Evolutionary conservation across 352 stramenopile species (phyloP), one percentile per base, ranked within the genome.

Genomic region (Halophytophthora polymorphica): DNA sequence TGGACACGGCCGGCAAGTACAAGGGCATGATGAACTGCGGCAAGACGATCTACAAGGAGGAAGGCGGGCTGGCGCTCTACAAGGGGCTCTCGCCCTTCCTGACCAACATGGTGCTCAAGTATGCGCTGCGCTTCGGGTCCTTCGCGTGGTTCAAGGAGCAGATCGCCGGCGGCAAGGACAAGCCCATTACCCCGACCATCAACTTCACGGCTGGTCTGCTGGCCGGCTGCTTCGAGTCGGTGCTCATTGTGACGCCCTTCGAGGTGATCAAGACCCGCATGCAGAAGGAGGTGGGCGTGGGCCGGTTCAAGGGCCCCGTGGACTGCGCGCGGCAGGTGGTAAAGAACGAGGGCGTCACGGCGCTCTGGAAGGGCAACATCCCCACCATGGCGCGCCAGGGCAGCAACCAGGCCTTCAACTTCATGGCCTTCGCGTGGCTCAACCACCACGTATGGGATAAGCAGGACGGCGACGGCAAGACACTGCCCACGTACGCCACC

Each of bases 191-290:
- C 8, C 67, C 65, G 14, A 61, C 61, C 4, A 78, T 91, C 53
- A 95, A 95, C 67, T 93, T 96, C 47, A 80, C 68, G 2, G 95
- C 96, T 10, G 96, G 96, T 37, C 67, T 98, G 2, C 60, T 89
- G 6, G 93, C 87, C 13, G 96, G 96, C 31, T 83, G 97, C 46
- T 97, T 97, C 14, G 96, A 99, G 72, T 97, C 96, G 29, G 69
- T 98, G 43, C 50, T 98, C n/a, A 97, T 99, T 36, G 95, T 98
- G 7, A 98, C 95, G 22, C 96, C 96, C 1, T 97, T 98, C 38
- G 96, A 98, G 70, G 95, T 99, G n/a, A 97, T 97, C 66, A 99
- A 99, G 78, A 98, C 83, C 81, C 84, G 96, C 47, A 97, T 98
- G 88, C 95, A 98, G 69, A 87, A 96, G 49, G 90, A 98, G 67